These are phyloP conservation scores for Pelomyxa schiedti DNA, from an alignment of 78 protist genomes.

Conservation along the genomic window DNA sequence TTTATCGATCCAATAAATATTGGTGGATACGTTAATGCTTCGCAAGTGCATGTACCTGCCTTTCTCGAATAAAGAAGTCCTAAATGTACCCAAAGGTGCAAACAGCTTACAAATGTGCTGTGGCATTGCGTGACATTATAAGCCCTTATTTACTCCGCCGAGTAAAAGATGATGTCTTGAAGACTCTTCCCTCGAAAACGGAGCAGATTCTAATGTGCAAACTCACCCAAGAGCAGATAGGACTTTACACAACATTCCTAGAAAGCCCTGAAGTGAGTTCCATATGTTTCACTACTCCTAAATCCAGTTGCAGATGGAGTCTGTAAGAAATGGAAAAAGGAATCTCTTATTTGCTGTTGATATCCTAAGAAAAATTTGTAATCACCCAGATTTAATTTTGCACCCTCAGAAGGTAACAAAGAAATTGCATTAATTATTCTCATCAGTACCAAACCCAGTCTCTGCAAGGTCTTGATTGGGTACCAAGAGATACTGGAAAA, in stretches of 20 bases:
- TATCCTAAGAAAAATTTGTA: conserved; percentile 83
- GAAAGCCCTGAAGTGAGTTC: conserved; percentile 13
- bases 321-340: conserved; percentile 19
- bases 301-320: neutral
- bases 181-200: conserved; percentile 67
- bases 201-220: conserved; percentile 89
- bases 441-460: too few relatives aligned
- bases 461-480: neutral
- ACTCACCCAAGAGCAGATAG: conserved; percentile 71
- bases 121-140: conserved; percentile 72
- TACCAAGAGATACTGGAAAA: neutral
- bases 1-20: conserved; percentile 71
- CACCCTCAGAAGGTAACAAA: neutral
- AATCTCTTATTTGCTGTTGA: conserved; percentile 50
- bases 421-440: too few relatives aligned
- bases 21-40: conserved; percentile 75
- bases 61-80: too few relatives aligned
- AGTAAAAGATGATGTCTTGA: conserved; percentile 66
- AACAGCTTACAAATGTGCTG: conserved; percentile 75
- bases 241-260: conserved; percentile 56
- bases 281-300: conserved; percentile 20
- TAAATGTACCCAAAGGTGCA: too few relatives aligned
- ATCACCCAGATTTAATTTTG: conserved; percentile 81
- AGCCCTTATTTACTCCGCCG: conserved; percentile 84
- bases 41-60: conserved; percentile 44